phyloP scores from a whole-genome alignment of 768 basidiomycete genomes.

The Russula compacta region DNA sequence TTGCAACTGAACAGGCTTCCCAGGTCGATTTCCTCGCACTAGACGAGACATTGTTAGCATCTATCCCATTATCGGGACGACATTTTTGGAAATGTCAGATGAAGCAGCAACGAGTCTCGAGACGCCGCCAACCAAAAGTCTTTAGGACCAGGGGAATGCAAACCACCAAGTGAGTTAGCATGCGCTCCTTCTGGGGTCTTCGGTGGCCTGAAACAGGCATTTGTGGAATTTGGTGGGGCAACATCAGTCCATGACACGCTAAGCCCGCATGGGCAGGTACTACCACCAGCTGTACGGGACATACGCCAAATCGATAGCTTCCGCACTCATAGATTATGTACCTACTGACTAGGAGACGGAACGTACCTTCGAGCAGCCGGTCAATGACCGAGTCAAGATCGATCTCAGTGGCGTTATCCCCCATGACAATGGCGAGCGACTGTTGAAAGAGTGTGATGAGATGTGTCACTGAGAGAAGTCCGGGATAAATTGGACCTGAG shows the following conservation, averaged over 20 bases:
- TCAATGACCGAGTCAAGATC: conserved; percentile 99
- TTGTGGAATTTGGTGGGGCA: neutral
- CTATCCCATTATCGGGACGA: neutral
- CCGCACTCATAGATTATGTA: neutral
- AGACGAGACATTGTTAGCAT: conserved; percentile 6
- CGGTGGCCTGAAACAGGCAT: neutral
- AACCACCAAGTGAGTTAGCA: neutral
- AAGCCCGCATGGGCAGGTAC: neutral
- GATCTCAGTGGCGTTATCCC: conserved; percentile 82
- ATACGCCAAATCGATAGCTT: neutral
- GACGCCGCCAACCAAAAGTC: neutral
- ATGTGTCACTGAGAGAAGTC: neutral
- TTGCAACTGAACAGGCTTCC: conserved; percentile 94
- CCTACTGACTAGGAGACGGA: conserved; percentile 11
- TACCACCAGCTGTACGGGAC: neutral
- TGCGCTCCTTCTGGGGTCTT: neutral
- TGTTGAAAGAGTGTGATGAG: neutral
- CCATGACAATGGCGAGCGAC: conserved; percentile 36
- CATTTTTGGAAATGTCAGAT: neutral
- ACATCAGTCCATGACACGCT: neutral
- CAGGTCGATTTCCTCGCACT: conserved; percentile 98
- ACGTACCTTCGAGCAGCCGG: conserved; percentile 91
- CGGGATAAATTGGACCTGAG: neutral
- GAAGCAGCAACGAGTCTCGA: neutral
- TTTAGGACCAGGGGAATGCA: neutral